Evolutionary conservation across 495 filamentous ascomycete species (phyloP).

Genomic region (Tuber microsphaerosporum): DNA sequence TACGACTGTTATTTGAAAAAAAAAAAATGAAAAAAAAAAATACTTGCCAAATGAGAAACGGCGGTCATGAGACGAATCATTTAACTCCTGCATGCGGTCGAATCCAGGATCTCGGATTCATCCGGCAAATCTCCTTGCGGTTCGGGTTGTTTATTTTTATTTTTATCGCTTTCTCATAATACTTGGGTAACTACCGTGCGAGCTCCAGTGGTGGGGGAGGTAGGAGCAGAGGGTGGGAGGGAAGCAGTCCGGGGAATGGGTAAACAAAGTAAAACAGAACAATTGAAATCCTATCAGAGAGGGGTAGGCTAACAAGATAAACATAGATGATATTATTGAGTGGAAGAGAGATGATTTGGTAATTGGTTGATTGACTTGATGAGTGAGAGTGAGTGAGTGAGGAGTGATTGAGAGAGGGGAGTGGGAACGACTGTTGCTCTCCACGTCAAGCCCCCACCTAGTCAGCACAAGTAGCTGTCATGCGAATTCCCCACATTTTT

Average conservation of each 20-base stretch:
- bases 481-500: slow-evolving; percentile 1
- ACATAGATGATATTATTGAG: not conserved
- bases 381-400: not conserved
- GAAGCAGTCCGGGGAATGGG: not conserved
- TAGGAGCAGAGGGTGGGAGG: not conserved
- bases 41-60: not conserved
- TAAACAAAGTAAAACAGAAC: not conserved
- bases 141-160: slow-evolving; percentile 2
- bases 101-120: slow-evolving; percentile 6
- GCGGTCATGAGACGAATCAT: slow-evolving; percentile 2
- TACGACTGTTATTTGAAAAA: not conserved
- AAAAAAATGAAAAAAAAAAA: not conserved
- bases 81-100: slow-evolving; percentile 1
- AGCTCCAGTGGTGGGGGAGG: not conserved
- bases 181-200: not conserved
- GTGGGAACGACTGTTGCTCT: not conserved
- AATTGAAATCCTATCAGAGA: not conserved
- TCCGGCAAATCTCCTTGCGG: not conserved
- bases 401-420: not conserved
- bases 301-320: not conserved
- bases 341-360: not conserved
- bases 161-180: not conserved
- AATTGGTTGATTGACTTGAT: not conserved
- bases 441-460: not conserved
- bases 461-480: not conserved